These are phyloP conservation scores for Alternaria novae-zelandiae DNA, from an alignment of 2,329 filamentous ascomycete species.

Conservation along the genomic window DNA sequence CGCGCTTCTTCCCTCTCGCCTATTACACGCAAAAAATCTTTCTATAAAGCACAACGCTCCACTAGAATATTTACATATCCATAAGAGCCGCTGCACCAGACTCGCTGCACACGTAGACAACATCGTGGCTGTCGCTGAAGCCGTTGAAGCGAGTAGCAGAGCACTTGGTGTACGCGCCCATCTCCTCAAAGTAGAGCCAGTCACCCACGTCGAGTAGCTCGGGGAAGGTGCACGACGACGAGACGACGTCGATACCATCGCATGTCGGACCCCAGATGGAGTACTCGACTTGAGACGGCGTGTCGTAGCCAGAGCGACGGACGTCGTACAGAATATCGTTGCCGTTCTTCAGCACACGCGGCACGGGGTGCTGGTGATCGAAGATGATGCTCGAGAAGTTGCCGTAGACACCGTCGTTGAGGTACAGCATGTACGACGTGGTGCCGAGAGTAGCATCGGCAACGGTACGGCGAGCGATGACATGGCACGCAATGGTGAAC, in stretches of 20 bases:
- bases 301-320: constrained; percentile 51
- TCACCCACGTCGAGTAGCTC: constrained; percentile 87
- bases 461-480: constrained; percentile 93
- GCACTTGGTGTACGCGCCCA: constrained; percentile 99
- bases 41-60: neutral
- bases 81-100: constrained; percentile 80
- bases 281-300: constrained; percentile 72
- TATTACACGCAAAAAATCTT: neutral
- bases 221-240: constrained; percentile 77
- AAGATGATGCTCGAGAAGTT: constrained; percentile 99
- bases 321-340: constrained; percentile 62
- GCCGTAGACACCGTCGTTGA: constrained; percentile 97
- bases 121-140: constrained; percentile 89
- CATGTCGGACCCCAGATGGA: constrained; percentile 98
- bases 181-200: constrained; percentile 98
- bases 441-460: constrained; percentile 69
- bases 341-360: constrained; percentile 75
- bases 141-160: constrained; percentile 98
- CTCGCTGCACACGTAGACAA: constrained; percentile 95
- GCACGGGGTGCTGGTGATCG: constrained; percentile 90
- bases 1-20: neutral
- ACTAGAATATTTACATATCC: constrained; percentile 25
- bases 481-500: constrained; percentile 92
- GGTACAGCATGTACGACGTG: constrained; percentile 92
- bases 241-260: constrained; percentile 95